Percentiles rank a stretch among this genome's conserved stretches.
Conservation (phyloP, 352 stramenopile species). For the Saprolegnia parasitica region DNA sequence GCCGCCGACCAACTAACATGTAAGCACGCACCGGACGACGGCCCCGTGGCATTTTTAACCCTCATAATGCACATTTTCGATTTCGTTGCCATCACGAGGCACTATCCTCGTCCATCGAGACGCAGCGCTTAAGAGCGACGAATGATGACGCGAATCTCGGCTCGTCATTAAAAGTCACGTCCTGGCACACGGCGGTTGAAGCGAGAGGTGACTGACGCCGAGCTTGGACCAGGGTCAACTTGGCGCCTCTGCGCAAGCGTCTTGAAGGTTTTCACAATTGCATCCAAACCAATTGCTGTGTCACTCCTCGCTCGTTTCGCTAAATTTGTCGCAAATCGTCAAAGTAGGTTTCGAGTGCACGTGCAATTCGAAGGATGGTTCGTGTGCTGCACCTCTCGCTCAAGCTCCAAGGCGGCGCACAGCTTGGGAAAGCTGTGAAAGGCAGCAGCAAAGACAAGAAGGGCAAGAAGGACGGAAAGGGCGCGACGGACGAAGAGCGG, state of each 20-base stretch:
- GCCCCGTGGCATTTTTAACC: too few species aligned
- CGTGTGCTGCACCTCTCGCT: constrained; percentile 15
- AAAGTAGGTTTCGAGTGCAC: neutral
- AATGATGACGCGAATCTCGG: neutral
- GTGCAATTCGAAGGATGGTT: constrained; percentile 1
- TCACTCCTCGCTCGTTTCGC: neutral
- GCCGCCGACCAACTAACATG: neutral
- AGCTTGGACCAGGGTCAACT: too few species aligned
- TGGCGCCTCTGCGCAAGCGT: too few species aligned
- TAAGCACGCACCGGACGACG: too few species aligned
- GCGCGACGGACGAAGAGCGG: constrained; percentile 59
- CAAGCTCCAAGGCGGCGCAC: constrained; percentile 53
- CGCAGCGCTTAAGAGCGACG: constrained; percentile 5
- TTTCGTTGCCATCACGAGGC: too few species aligned
- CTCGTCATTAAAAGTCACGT: neutral
- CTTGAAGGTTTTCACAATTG: too few species aligned
- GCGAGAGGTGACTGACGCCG: too few species aligned
- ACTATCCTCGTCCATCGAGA: too few species aligned
- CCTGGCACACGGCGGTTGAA: too few species aligned
- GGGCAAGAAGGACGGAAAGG: constrained; percentile 52
- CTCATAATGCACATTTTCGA: too few species aligned
- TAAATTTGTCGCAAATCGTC: neutral
- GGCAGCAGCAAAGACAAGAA: constrained; percentile 68
- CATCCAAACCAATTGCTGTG: neutral
- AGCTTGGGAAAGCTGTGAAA: constrained; percentile 76